These are phyloP conservation scores for Dactylonectria macrodidyma DNA, from an alignment of 2,329 filamentous ascomycete species.

Conservation along the genomic window DNA sequence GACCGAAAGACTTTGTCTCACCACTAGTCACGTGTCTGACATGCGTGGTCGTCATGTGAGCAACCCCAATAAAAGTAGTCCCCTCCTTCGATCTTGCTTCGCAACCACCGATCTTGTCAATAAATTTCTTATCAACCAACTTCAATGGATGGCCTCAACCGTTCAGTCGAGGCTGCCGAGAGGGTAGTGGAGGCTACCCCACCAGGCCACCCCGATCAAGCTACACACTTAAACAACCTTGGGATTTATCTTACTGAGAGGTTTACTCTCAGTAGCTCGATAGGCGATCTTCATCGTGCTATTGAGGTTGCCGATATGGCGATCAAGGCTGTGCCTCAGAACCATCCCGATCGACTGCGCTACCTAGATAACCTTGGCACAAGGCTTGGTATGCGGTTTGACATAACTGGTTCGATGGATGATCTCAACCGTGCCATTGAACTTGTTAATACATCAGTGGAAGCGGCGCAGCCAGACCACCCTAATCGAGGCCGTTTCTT, in stretches of 20 bases:
- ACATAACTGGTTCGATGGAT: not conserved
- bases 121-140: no score
- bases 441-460: not conserved
- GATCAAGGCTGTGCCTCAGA: not conserved
- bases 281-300: constrained; percentile 9
- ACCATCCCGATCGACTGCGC: not conserved
- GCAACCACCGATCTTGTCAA: no score
- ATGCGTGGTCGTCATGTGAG: no score
- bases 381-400: not conserved
- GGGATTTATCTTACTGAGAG: not conserved
- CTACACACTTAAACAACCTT: not conserved
- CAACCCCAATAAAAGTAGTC: no score
- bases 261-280: not conserved
- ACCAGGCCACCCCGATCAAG: not conserved
- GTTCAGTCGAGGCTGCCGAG: not conserved
- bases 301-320: not conserved
- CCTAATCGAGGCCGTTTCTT: not conserved
- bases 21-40: no score
- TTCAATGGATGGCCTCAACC: not conserved
- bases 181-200: not conserved
- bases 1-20: no score
- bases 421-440: not conserved
- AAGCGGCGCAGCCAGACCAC: not conserved
- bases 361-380: not conserved
- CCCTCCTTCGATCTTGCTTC: no score